Evolutionary conservation across 2,329 filamentous ascomycete species (phyloP), one percentile per base, ranked within the genome.

Genomic region (Aureobasidium namibiae): DNA sequence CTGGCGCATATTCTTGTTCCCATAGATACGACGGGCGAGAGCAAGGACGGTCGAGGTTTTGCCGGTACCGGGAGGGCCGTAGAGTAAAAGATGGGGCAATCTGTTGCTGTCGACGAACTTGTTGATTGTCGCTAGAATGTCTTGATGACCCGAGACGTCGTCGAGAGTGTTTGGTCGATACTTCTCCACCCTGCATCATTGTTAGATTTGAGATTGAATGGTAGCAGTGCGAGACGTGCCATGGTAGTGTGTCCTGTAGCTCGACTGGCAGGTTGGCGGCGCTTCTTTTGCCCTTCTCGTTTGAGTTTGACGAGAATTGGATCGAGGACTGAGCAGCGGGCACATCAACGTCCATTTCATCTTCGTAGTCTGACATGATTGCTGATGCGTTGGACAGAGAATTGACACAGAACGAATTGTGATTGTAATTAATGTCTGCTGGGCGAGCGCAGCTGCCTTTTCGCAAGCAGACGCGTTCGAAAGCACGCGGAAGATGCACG

Each of bases 1-100:
- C 74, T 99, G 94, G 18, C 92, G 87, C 86, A 96, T 88, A 73
- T 97, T 96, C 64, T 89, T 87, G 61, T 80, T 76, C 56, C 94
- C 94, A 70, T 99, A 99, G 74, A 99, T 97, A 61, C 89, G 85
- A 56, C 94, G 84, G 34, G 94, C 92, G 42, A 99, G 86, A 0
- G 94, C 94, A 41, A 99, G 84, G 63, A 97, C 89, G 1, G 94
- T 99, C 6, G 92, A 97, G 0, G 94, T 99, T 78, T 99, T 99
- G 67, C 94, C 94, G 0, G 94, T 99, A 61, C 94, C 94, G 0
- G 94, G 94, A 5, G 94, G 94, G 0, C 94, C 94, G 71, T 99
- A 99, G 62, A 99, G 88, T 16, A 99, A 87, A 41, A 99, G 87
- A 78, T 99, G 94, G 8, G 94, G 94, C 56, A 99, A 81, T 66